These are phyloP conservation scores for Russula sp. DNA, from an alignment of 768 basidiomycete species.

Conservation along the genomic window DNA sequence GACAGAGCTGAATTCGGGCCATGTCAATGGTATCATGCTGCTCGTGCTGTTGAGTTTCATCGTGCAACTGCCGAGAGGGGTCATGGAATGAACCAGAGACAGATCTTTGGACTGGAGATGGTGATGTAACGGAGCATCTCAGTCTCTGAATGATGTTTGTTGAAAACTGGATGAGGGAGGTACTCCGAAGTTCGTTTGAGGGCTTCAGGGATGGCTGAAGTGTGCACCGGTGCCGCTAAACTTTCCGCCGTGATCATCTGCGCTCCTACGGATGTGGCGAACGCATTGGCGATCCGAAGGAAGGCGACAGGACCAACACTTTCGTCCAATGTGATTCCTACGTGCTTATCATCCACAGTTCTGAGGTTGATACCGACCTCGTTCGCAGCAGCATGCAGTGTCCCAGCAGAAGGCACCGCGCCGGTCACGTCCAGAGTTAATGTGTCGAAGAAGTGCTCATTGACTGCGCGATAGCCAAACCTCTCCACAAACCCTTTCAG, in stretches of 20 bases:
- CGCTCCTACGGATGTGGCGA: conserved; percentile 61
- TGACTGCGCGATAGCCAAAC: conserved; percentile 71
- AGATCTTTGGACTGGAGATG: conserved; percentile 94
- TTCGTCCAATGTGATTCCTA: conserved; percentile 93
- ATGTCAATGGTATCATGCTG: conserved; percentile 95
- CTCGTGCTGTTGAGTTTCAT: conserved; percentile 99
- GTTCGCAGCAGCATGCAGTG: conserved; percentile 66
- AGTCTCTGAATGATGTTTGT: conserved; percentile 96
- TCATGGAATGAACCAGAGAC: conserved; percentile 94
- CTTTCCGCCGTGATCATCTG: conserved; percentile 47
- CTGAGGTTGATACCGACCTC: conserved; percentile 81
- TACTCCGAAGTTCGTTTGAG: conserved; percentile 64
- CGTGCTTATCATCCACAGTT: conserved; percentile 62
- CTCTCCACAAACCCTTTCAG: conserved; percentile 63
- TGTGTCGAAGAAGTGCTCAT: conserved; percentile 88
- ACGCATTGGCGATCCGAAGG: conserved; percentile 74
- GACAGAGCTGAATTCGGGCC: conserved; percentile 85
- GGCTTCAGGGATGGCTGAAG: conserved; percentile 49
- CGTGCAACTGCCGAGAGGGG: conserved; percentile 91
- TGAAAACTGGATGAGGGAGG: conserved; percentile 89
- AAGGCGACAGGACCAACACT: conserved; percentile 76
- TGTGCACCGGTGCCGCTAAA: conserved; percentile 43
- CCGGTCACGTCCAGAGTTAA: conserved; percentile 71
- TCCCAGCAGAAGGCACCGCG: conserved; percentile 51
- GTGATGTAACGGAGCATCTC: conserved; percentile 98